A percentile compares a stretch with the other conserved stretches of the same genome.
phyloP scores from a whole-genome alignment of 768 basidiomycete genomes.

The Tricholoma terreum region DNA sequence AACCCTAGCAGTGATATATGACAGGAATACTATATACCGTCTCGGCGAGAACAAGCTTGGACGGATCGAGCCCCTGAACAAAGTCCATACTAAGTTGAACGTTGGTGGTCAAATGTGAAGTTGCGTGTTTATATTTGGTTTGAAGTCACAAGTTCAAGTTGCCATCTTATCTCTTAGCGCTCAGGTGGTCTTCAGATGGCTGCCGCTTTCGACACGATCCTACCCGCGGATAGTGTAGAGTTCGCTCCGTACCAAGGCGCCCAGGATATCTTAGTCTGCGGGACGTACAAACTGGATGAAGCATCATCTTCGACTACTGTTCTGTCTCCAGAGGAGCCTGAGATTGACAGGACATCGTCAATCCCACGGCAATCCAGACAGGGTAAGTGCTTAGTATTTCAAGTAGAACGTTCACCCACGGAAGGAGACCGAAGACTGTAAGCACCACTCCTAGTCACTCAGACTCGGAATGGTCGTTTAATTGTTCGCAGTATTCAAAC shows the following conservation, averaged over 20 bases:
- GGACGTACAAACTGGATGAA: conserved; percentile 82
- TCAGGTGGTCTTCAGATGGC: background rate
- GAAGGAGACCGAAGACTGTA: conserved; percentile 33
- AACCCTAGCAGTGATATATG: background rate
- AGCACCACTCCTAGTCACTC: conserved; percentile 10
- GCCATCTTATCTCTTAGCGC: too few species aligned
- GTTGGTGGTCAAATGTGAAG: background rate
- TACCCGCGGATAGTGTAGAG: conserved; percentile 88
- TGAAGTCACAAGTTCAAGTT: too few species aligned
- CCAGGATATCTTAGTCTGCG: conserved; percentile 73
- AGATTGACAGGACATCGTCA: conserved; percentile 10
- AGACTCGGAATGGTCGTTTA: background rate
- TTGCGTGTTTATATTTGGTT: background rate
- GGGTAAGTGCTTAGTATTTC: conserved; percentile 75
- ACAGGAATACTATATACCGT: conserved; percentile 44
- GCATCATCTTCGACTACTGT: conserved; percentile 10
- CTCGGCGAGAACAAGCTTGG: conserved; percentile 61
- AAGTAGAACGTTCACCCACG: conserved; percentile 29
- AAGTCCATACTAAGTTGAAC: conserved; percentile 51
- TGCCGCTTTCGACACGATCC: conserved; percentile 55
- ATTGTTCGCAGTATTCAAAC: conserved; percentile 45
- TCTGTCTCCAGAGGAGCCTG: conserved; percentile 8
- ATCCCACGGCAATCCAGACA: conserved; percentile 40
- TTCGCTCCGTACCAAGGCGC: conserved; percentile 74
- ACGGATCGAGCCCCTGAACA: conserved; percentile 66